Evolutionary conservation across 1,139 yeast genomes (phyloP).

Genomic region (Arxiozyma slooffiae): DNA sequence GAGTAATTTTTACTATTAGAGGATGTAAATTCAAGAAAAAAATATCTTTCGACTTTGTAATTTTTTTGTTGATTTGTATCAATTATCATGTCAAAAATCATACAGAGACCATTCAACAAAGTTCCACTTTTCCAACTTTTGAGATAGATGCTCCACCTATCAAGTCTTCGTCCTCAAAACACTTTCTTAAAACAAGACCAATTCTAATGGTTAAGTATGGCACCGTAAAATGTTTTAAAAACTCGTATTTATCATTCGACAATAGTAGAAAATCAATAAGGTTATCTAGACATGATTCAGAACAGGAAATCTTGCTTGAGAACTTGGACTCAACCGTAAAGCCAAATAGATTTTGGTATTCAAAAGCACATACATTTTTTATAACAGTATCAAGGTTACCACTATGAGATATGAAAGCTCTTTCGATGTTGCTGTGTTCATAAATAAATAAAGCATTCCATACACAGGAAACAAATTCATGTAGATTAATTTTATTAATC

Average conservation of each 20-base stretch:
- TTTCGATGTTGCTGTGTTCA: conserved; percentile 39
- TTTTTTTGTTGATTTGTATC: conserved; percentile 12
- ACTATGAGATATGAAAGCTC: conserved; percentile 27
- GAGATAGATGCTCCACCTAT: conserved; percentile 47
- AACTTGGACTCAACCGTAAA: conserved; percentile 37
- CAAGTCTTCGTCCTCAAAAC: conserved; percentile 43
- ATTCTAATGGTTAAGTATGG: conserved; percentile 41
- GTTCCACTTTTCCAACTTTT: conserved; percentile 41
- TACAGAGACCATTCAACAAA: conserved; percentile 33
- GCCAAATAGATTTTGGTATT: conserved; percentile 37
- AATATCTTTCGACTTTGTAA: conserved; percentile 5
- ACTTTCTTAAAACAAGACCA: conserved; percentile 43
- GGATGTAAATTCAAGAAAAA: conserved; percentile 29
- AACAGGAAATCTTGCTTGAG: conserved; percentile 34
- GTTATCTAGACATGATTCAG: conserved; percentile 42
- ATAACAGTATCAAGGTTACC: conserved; percentile 29
- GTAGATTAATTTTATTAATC: conserved; percentile 30
- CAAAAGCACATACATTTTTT: conserved; percentile 26
- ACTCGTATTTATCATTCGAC: conserved; percentile 11
- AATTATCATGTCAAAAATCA: conserved; percentile 17
- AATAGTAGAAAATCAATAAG: conserved; percentile 32
- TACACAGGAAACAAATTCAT: conserved; percentile 36
- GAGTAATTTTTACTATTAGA: conserved; percentile 32
- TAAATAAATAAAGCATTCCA: conserved; percentile 47
- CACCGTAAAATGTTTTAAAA: conserved; percentile 20